Evolutionary conservation across 2,329 filamentous ascomycete species (phyloP).

Genomic region (Phyllosticta citrichinensis): DNA sequence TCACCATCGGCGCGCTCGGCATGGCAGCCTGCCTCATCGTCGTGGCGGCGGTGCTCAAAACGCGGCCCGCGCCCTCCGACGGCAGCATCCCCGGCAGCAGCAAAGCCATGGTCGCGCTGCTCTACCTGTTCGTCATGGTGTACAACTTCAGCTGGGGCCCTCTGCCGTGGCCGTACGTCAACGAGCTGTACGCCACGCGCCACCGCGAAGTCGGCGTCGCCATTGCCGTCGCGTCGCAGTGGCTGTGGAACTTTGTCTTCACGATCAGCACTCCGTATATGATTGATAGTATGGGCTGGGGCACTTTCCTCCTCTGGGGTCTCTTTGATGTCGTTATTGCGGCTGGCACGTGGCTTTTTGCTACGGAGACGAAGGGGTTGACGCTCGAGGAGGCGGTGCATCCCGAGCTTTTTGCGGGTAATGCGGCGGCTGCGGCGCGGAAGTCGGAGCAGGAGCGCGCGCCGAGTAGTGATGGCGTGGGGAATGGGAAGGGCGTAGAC

Average conservation of each 20-base stretch:
- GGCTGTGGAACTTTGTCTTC: conserved; percentile 44
- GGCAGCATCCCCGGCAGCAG: conserved; percentile 26
- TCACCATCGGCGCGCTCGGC: conserved; percentile 21
- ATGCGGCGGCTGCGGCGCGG: too few species aligned
- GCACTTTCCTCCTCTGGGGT: conserved; percentile 37
- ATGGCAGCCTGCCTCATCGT: conserved; percentile 28
- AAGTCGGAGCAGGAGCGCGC: too few species aligned
- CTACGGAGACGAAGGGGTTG: conserved; percentile 28
- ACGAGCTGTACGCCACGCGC: conserved; percentile 43
- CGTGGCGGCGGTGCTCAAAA: conserved; percentile 21
- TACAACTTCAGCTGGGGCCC: conserved; percentile 46
- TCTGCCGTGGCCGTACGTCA: conserved; percentile 43
- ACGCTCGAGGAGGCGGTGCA: conserved; percentile 27
- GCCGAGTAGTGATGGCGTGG: too few species aligned
- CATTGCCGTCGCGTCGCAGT: conserved; percentile 41
- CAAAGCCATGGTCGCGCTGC: conserved; percentile 43
- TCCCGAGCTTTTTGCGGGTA: conserved; percentile 1
- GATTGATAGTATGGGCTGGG: conserved; percentile 38
- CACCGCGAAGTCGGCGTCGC: conserved; percentile 42
- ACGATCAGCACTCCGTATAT: conserved; percentile 41
- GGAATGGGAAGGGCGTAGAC: too few species aligned
- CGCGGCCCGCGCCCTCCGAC: conserved; percentile 15
- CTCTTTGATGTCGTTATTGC: conserved; percentile 36
- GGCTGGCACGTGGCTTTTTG: conserved; percentile 27
- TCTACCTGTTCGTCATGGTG: conserved; percentile 46